These are phyloP conservation scores for Nasturtium officinale DNA, from an alignment of 345 rosid species.

Conservation along the genomic window DNA sequence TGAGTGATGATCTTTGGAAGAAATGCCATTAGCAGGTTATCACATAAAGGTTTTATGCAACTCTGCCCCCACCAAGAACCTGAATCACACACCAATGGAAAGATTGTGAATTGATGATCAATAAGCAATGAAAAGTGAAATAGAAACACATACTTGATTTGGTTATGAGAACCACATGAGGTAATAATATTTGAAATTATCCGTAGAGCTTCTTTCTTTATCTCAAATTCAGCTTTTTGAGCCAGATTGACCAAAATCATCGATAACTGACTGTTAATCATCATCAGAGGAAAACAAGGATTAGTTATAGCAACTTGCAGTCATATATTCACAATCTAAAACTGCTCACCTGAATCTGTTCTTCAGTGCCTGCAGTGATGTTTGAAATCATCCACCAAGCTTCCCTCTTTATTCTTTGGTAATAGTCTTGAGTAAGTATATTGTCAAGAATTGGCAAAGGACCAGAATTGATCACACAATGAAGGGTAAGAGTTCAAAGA, in stretches of 20 bases:
- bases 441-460: slow-evolving; percentile 64
- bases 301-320: background rate
- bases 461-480: slow-evolving; percentile 66
- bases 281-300: background rate
- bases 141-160: background rate
- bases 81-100: background rate
- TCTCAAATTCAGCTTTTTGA: background rate
- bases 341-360: slow-evolving; percentile 55
- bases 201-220: background rate
- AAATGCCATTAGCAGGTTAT: background rate
- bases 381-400: slow-evolving; percentile 92
- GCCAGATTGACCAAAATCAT: background rate
- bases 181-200: background rate
- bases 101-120: background rate
- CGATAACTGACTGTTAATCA: background rate
- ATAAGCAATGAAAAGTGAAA: background rate
- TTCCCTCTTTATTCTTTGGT: slow-evolving; percentile 73
- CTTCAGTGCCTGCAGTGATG: slow-evolving; percentile 74
- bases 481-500: slow-evolving; percentile 20
- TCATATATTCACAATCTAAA: background rate
- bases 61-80: background rate
- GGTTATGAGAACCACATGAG: background rate
- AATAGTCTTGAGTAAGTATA: slow-evolving; percentile 59
- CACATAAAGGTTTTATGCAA: slow-evolving; percentile 4
- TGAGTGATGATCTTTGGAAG: background rate